Evolutionary conservation across 2,329 filamentous ascomycete genomes (phyloP), one percentile per base, ranked within the genome.

Genomic region (Colletotrichum spaethianum): DNA sequence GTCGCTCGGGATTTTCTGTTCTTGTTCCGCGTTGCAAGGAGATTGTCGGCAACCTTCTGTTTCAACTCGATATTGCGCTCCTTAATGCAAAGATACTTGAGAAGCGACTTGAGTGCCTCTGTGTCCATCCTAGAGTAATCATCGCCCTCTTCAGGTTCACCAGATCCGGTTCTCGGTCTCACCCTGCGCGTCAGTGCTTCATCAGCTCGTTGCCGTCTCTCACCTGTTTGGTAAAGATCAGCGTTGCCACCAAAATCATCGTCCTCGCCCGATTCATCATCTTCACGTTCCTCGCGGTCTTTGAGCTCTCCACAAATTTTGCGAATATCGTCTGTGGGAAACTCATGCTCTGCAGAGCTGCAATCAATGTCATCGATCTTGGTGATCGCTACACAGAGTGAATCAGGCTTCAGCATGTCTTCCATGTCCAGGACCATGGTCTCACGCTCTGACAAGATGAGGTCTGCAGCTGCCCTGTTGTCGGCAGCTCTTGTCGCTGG

Each of bases 311-410:
- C n/a, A 44, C 31, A 31, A 16, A 50, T 42, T 4, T 4, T 11
- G 11, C n/a, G 26, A 3, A 68, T 36, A 2, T 50, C 44, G 23
- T 61, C 23, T 1, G 67, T 53, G 1, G 64, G 48, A 26, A 57
- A 71, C 26, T 74, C 73, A 1, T 38, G 42, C 1, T 64, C 68
- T 1, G 66, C 65, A 20, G 69, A 69, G 3, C 20, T 14, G 56
- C 40, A 61, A 4, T 73, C 59, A 6, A 75, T 69, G 8, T 73
- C 62, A 36, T 76, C 75, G 4, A 71, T 69, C 26, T 72, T 75
- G 23, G 74, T 75, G 36, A 74, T 50, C 0, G 55, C 68, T 1
- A 76, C 66, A 14, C 72, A 71, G 5, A 74, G 62, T 5, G 70
- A 60, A 11, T 73, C 62, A 0, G 26, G 12, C 5, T 63, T 56